Base-by-base conservation (phyloP, 2,329 filamentous ascomycete species). In the Paracoccidioides lutzii region DNA sequence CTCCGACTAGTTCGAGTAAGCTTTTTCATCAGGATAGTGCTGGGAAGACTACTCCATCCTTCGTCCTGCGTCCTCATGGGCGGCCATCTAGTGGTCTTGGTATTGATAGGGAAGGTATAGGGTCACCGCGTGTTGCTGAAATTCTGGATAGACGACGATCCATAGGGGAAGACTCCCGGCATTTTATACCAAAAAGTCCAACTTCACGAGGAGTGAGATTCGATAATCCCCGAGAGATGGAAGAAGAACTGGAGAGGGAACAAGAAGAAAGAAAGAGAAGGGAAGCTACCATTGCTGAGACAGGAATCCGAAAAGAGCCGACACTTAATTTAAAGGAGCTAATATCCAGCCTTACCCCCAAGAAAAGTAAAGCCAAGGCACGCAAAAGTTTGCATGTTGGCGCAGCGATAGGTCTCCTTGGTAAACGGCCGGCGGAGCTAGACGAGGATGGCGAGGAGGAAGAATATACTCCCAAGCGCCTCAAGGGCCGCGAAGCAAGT, bases 321-420 rank as follows among this genome's bases (percentile, higher is more conserved):
- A 86, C 85, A 0, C 69, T 83, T 40, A 88, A 82, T 59, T 71
- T 91, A 45, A 85, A 81, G 59, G 85, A 88, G 60, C 84, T 89
- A 80, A 91, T 91, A 58, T 79, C 85, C 58, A 86, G 81, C 56
- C 75, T 91, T 59, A 89, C 85, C 30, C 87, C 88, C 0, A 88
- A 87, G 69, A 88, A 88, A 67, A 83, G 81, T 54, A 76, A 72
- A 5, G 62, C 87, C 5, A 82, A 78, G 55, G 82, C 82, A 12
- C 82, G 87, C 43, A 90, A 90, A 71, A 90, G 87, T 65, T 75
- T 90, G 52, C 83, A 87, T 60, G 81, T 88, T 22, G 87, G 87
- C 43, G 86, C 85, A 62, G 87, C 86, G 12, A 82, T 75, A 59
- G 87, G 87, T 0, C 71, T 90, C 22, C 74, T 90, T 4, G 87